Evolutionary conservation across 345 rosid species (phyloP), one percentile per base, ranked within the genome.

Genomic region (Eucalyptus regnans): DNA sequence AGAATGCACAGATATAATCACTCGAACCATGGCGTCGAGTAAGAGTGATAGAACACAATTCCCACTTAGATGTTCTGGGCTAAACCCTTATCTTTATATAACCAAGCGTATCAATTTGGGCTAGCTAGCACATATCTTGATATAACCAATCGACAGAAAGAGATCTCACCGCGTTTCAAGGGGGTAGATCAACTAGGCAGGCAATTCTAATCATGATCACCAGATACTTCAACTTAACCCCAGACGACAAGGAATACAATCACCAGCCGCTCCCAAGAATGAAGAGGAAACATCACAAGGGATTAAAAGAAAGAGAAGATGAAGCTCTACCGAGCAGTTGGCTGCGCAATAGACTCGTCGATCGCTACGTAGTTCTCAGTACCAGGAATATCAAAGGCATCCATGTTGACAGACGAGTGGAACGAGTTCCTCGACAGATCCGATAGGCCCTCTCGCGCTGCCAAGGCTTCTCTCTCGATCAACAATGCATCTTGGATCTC

Each of bases 401-500:
- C 94, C 90, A 92, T 62, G 90, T 94, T 94, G 81, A 93, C 90
- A 12, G 97, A 98, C 23, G 99, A 97, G 89, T 93, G 98, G 31
- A 89, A 91, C 4, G 99, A 98, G 87, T 93, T 91, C 87, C 96
- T 92, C 0, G 96, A 96, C 93, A 96, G 93, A 25, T 97, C 99
- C 0, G 99, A 97, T 76, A 89, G 88, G 7, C 98, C 98, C 37
- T 94, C 98, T 91, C 96, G 95, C 0, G 91, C 87, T 0, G 91
- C 90, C 90, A 91, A 66, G 8, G 91, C 91, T 87, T 95, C 99
- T 90, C 94, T 95, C 90, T 98, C 99, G 3, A 96, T 97, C 86
- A 89, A 62, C 83, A 98, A 93, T 9, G 99, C 98, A 49, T 98
- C 99, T 94, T 96, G 99, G 80, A 98, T 92, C 92, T 98, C 99